Base-by-base conservation (phyloP, 805 yeast genomes). In the Metschnikowia lunata region DNA sequence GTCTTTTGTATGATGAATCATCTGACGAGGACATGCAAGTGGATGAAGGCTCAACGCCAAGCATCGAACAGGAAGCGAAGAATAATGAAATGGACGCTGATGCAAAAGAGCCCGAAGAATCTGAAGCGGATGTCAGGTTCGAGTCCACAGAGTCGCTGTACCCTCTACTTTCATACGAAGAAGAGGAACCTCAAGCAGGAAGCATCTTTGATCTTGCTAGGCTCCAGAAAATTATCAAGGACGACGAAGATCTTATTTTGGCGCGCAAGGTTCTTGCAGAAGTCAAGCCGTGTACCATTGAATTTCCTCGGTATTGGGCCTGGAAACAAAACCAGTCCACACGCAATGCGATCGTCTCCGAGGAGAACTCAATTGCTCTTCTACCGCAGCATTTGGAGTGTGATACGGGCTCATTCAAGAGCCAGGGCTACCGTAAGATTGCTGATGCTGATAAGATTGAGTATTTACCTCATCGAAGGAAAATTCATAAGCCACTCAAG, bases 381-480 rank as follows among this genome's bases (percentile, higher is more conserved):
- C 50, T 69, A 29, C 61, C 63, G 31, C 34, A 64, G 14, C 50
- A 62, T 42, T 59, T 71, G 35, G 71, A 67, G 35, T 78, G 76
- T 41, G 43, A 50, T 0, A 66, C 83, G 0, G 87, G 89, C 0
- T 73, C 86, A 1, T 84, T 84, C 56, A 76, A 79, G 55, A 80
- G 89, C 31, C 80, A 83, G 45, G 95, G 96, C 0, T 87, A 82
- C 59, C 63, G 66, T 37, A 85, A 85, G 60, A 80, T 88, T 32
- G 76, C 84, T 0, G 96, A 89, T 51, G 72, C 78, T 0, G 74
- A 81, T 36, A 90, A 90, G 60, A 69, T 78, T 11, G 84, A 79
- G 47, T 90, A 88, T 58, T 68, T 90, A 42, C 93, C 95, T 2
- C 97, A 89, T 61, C 81, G 93, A 39, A 78, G 87, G 47, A 80